Conservation (phyloP, 176 grass and related monocot species). For the Oryza brachyantha region DNA sequence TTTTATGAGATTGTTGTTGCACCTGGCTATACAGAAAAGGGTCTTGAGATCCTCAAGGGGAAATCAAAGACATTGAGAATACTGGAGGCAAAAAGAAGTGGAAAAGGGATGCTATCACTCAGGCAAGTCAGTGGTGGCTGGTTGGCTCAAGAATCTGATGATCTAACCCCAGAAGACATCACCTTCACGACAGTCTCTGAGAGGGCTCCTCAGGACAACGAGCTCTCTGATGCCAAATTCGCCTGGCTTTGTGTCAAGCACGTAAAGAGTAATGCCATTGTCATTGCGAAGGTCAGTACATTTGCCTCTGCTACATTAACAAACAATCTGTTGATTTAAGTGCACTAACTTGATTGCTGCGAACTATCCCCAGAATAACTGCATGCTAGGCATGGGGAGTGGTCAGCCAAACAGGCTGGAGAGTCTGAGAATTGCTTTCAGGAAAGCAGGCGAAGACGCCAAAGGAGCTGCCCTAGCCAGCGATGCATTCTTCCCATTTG, state of each 20-base stretch:
- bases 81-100: slow-evolving; percentile 74
- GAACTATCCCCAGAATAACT: slow-evolving; percentile 49
- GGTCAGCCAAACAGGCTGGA: slow-evolving; percentile 85
- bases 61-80: slow-evolving; percentile 88
- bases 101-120: slow-evolving; percentile 62
- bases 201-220: slow-evolving; percentile 21
- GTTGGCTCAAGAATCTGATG: slow-evolving; percentile 75
- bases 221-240: slow-evolving; percentile 72
- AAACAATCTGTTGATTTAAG: neutral
- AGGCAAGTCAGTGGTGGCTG: slow-evolving; percentile 81
- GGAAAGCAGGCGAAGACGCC: slow-evolving; percentile 80
- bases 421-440: slow-evolving; percentile 83
- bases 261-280: slow-evolving; percentile 96
- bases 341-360: neutral
- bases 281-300: slow-evolving; percentile 81
- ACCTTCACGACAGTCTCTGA: slow-evolving; percentile 52
- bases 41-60: slow-evolving; percentile 77
- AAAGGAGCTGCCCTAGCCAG: slow-evolving; percentile 86
- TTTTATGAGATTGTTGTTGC: slow-evolving; percentile 94
- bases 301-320: neutral
- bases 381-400: slow-evolving; percentile 97
- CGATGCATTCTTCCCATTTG: slow-evolving; percentile 95
- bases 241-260: slow-evolving; percentile 97
- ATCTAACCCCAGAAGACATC: slow-evolving; percentile 69
- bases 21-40: slow-evolving; percentile 72